A percentile compares a stretch with the other conserved stretches of the same genome.
Evolutionary conservation across 2,329 filamentous ascomycete genomes (phyloP).

Genomic region (Alternaria brassicicola): DNA sequence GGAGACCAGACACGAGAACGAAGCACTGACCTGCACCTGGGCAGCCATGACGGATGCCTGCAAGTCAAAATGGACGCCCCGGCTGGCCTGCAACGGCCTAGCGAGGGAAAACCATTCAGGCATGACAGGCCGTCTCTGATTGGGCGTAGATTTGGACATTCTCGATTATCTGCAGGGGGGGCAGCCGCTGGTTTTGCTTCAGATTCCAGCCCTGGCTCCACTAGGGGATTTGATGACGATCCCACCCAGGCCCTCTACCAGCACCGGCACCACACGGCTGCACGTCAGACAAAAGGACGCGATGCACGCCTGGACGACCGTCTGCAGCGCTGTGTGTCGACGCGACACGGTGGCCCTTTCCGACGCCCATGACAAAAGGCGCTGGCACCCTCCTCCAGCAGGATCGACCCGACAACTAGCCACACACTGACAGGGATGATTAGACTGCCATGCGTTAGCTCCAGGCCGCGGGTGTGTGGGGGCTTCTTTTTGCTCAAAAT

Average conservation of each 20-base stretch:
- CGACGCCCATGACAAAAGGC: not conserved
- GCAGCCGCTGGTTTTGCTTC: slow-evolving; percentile 22
- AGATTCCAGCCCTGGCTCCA: slow-evolving; percentile 20
- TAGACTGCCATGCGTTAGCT: slow-evolving; percentile 12
- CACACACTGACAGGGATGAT: slow-evolving; percentile 10
- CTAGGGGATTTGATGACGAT: slow-evolving; percentile 7
- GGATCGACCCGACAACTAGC: slow-evolving; percentile 20
- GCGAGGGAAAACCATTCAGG: slow-evolving; percentile 15
- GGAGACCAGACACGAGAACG: slow-evolving; percentile 38
- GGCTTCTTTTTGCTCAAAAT: slow-evolving; percentile 16
- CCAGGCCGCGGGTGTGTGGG: slow-evolving; percentile 16
- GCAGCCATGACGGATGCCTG: slow-evolving; percentile 29
- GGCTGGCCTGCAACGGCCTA: slow-evolving; percentile 23
- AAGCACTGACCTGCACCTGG: slow-evolving; percentile 24
- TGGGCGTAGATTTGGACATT: slow-evolving; percentile 23
- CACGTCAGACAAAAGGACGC: not conserved
- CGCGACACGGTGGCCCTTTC: not conserved
- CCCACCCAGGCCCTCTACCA: not conserved
- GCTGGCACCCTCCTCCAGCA: slow-evolving; percentile 1
- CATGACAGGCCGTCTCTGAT: slow-evolving; percentile 13
- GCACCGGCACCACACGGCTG: not conserved
- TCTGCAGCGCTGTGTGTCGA: not conserved
- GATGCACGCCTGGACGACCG: not conserved
- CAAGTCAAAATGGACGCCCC: slow-evolving; percentile 24
- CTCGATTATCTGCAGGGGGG: slow-evolving; percentile 16